Base-by-base conservation (phyloP, 768 basidiomycete genomes). In the Pleurotus pulmonarius region DNA sequence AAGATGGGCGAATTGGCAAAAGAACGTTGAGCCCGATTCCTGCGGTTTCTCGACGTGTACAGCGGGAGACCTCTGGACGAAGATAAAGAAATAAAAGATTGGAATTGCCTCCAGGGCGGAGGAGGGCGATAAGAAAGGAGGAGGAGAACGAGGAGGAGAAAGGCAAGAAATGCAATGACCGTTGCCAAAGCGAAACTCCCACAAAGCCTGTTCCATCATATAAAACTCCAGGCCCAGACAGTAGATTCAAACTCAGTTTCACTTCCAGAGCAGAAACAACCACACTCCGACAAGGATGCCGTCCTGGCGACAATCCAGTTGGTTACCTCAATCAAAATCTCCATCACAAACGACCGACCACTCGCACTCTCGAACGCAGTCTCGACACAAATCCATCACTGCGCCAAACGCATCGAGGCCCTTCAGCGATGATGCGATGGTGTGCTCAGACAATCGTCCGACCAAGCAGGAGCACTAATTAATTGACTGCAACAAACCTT, bases 31-130 rank as follows among this genome's bases (percentile, higher is more conserved):
- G 74, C 68, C 77, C 77, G 75, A 63, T 74, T 75, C 80, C 80
- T 71, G 78, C 79, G 78, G 77, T 73, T 65, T 73, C 75, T 76
- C 73, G 66, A 66, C 65, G 68, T 62, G 61, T 60, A 60, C 58
- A 63, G 67, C 69, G 66, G 64, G 56, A 67, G 65, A 62, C 67
- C 60, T 60, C 62, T 65, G 40, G 60, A 63, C 54, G 29, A 34
- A 34, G 29, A 11, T 34, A 63, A 63, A 59, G 55, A 66, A 65
- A 43, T 61, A 67, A 78, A 78, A 61, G 73, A 80, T 65, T 73
- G 75, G 71, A 78, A 75, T 70, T 57, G 77, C 77, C 78, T 74
- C 61, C 71, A 59, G 74, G 77, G 74, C 75, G 57, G 63, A 65
- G 59, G 63, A 63, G 64, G 63, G 54, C 62, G 60, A 64, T 63